Conservation (phyloP, 352 stramenopile species). For the Pythium aristosporum region DNA sequence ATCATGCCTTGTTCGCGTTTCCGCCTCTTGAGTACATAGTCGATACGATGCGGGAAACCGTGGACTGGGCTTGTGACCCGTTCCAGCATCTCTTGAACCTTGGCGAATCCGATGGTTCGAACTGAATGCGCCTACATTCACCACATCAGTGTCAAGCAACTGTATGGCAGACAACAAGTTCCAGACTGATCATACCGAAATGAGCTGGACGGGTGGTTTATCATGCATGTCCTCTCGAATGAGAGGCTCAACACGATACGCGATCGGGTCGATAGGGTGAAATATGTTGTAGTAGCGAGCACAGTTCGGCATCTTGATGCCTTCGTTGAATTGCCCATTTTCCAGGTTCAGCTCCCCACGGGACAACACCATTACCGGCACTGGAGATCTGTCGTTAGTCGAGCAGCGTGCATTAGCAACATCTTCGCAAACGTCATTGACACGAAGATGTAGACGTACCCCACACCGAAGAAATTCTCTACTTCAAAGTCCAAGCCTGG, state of each 20-base stretch:
- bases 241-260: conserved; percentile 89
- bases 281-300: conserved; percentile 91
- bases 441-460: conserved; percentile 33
- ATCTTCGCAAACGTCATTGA: background rate
- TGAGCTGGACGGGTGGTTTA: conserved; percentile 78
- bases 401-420: background rate
- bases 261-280: conserved; percentile 91
- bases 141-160: background rate
- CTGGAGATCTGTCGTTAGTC: conserved; percentile 9
- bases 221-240: conserved; percentile 89
- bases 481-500: conserved; percentile 82
- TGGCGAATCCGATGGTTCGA: conserved; percentile 59
- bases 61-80: conserved; percentile 65
- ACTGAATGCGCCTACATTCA: conserved; percentile 53
- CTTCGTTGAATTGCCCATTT: conserved; percentile 70
- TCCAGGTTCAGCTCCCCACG: conserved; percentile 77
- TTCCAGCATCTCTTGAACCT: conserved; percentile 79
- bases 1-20: conserved; percentile 85
- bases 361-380: conserved; percentile 81
- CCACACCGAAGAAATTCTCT: conserved; percentile 85
- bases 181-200: conserved; percentile 40
- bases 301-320: conserved; percentile 80
- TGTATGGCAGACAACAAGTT: background rate
- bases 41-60: conserved; percentile 74
- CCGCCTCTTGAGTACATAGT: conserved; percentile 76